A percentile compares a stretch with the other conserved stretches of the same genome.
Evolutionary conservation across 2,329 filamentous ascomycete genomes (phyloP).

Genomic region (Hymenoscyphus repandus): DNA sequence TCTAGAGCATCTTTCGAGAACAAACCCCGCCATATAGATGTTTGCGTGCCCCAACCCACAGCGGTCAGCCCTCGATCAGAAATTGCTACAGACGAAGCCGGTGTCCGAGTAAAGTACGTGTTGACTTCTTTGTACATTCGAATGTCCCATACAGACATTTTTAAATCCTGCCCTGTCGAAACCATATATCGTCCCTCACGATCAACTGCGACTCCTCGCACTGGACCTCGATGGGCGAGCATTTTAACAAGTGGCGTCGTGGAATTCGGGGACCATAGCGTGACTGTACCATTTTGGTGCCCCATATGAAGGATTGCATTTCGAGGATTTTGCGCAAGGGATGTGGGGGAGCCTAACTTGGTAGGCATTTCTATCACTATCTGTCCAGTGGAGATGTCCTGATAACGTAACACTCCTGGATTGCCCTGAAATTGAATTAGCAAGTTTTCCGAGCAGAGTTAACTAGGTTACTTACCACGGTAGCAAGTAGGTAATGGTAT

Average conservation of each 20-base stretch:
- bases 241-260: conserved; percentile 84
- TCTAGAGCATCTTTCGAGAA: conserved; percentile 68
- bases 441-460: background rate
- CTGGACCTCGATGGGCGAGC: conserved; percentile 82
- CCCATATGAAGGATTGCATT: conserved; percentile 91
- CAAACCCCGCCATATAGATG: conserved; percentile 85
- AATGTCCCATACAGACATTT: conserved; percentile 95
- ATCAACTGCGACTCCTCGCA: conserved; percentile 79
- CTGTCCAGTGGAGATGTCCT: conserved; percentile 90
- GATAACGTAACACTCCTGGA: conserved; percentile 84
- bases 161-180: conserved; percentile 80
- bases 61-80: conserved; percentile 85
- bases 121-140: conserved; percentile 91
- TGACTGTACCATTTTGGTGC: conserved; percentile 92
- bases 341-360: conserved; percentile 74
- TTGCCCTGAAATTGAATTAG: conserved; percentile 51
- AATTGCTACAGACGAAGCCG: conserved; percentile 78
- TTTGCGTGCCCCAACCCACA: conserved; percentile 84
- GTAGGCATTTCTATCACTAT: conserved; percentile 82
- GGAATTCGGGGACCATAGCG: conserved; percentile 91
- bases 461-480: conserved; percentile 54
- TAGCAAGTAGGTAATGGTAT: conserved; percentile 91
- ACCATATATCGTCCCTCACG: conserved; percentile 94
- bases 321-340: conserved; percentile 81
- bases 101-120: conserved; percentile 77